phyloP scores from a whole-genome alignment of 2,329 filamentous ascomycete species.

The Verticillium albo-atrum region DNA sequence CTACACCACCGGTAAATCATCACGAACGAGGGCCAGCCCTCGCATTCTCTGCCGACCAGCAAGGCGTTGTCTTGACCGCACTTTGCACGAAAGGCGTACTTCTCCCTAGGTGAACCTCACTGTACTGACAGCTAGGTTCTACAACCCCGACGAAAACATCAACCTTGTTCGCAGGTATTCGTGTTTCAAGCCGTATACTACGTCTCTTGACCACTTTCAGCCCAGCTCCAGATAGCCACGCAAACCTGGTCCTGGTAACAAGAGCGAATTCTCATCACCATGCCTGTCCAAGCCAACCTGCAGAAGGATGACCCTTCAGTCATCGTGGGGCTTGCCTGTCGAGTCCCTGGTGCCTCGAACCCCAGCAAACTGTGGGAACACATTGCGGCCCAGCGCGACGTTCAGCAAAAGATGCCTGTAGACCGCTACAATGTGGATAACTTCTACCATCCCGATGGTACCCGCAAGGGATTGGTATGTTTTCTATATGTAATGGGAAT shows the following conservation, averaged over 20 bases:
- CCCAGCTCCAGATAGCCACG: too few species aligned
- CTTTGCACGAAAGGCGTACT: too few species aligned
- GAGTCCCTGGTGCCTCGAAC: conserved; percentile 21
- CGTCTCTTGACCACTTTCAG: too few species aligned
- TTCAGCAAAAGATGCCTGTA: conserved; percentile 13
- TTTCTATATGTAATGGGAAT: neutral
- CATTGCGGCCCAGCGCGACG: conserved; percentile 11
- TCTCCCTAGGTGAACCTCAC: too few species aligned
- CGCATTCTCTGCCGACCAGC: too few species aligned
- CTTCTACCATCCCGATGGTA: conserved; percentile 22
- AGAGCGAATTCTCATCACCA: conserved; percentile 7
- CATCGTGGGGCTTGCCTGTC: conserved; percentile 25
- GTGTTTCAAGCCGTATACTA: too few species aligned
- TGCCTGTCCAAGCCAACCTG: conserved; percentile 7
- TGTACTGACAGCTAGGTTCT: too few species aligned
- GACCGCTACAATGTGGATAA: conserved; percentile 19
- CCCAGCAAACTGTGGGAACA: conserved; percentile 23
- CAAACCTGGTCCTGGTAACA: too few species aligned
- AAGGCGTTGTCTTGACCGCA: too few species aligned
- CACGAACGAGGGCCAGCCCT: neutral
- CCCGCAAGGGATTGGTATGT: conserved; percentile 9
- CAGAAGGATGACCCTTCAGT: conserved; percentile 21
- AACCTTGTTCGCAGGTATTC: too few species aligned
- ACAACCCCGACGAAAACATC: too few species aligned
- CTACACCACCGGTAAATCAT: neutral